A percentile compares a stretch with the other conserved stretches of the same genome.
Evolutionary conservation across 331 rosid genomes (phyloP).

Genomic region (Quercus lobata): DNA sequence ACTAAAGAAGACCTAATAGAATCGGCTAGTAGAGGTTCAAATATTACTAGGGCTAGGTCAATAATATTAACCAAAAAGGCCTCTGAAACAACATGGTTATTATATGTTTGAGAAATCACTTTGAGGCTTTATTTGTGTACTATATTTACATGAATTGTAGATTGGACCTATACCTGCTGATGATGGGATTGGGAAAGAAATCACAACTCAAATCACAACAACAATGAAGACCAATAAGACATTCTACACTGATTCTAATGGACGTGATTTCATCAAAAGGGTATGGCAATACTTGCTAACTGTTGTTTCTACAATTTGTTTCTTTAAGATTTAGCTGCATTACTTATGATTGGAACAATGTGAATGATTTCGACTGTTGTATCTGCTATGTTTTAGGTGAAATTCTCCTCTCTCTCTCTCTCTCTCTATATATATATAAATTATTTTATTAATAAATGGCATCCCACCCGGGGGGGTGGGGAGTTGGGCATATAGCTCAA

Average conservation of each 20-base stretch:
- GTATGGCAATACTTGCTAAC: constrained; percentile 31
- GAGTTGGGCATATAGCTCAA: background rate
- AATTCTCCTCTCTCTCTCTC: background rate
- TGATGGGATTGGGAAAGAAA: constrained; percentile 79
- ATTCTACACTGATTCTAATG: constrained; percentile 86
- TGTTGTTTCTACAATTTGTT: background rate
- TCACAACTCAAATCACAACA: constrained; percentile 61
- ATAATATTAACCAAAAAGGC: too few species aligned
- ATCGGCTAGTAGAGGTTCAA: too few species aligned
- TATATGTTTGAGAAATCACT: background rate
- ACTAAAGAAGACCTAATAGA: too few species aligned
- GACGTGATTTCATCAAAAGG: constrained; percentile 78
- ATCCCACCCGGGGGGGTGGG: too few species aligned
- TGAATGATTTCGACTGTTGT: background rate
- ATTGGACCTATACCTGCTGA: constrained; percentile 84
- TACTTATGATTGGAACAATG: background rate
- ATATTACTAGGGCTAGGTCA: too few species aligned
- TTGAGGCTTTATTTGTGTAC: background rate
- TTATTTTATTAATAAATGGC: too few species aligned
- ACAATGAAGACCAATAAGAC: constrained; percentile 49
- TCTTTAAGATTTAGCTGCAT: background rate
- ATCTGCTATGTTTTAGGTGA: background rate
- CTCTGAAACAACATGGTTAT: background rate
- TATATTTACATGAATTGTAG: constrained; percentile 25
- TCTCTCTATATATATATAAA: background rate